Base-by-base conservation (phyloP, 108 stramenopile genomes). In the Nitzschia putrida region DNA sequence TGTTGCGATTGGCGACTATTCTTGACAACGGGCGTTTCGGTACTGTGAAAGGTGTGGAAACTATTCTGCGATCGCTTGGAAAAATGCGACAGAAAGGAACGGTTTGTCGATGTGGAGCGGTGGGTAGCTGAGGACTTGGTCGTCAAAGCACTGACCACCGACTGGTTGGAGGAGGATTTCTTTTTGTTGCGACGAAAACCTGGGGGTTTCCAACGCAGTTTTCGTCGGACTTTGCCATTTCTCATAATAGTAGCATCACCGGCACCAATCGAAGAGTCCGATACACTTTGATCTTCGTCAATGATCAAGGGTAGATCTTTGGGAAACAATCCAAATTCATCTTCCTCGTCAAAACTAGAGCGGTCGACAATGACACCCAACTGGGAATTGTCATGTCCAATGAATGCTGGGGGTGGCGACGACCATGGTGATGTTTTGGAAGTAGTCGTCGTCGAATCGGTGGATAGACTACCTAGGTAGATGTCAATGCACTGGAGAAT, bases 161-260 rank as follows among this genome's bases (percentile, higher is more conserved):
- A 76, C 8, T 60, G 51, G 22, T 69, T 49, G 0, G 74, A 76
- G 4, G 74, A 64, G 57, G 52, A 9, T 22, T 64, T 66, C 24
- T 24, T 21, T 41, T 61, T 73, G 50, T 56, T 71, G 39, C 49
- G 29, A 58, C 61, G 63, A 57, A 68, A 71, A 47, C 12, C 55
- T 8, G 60, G 60, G 37, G 81, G 81, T 56, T 71, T 77, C 81
- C 81, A 82, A 41, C 81, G 73, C 49, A 82, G 43, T 66, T 73
- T 72, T 13, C 81, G 68, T 42, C 81, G 71, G 6, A 82, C 77
- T 66, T 71, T 70, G 18, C 81, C 81, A 72, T 82, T 74, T 52
- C 42, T 73, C 68, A 73, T 70, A 0, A 70, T 51, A 20, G 41
- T 21, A 6, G 41, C 53, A n/a, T n/a, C n/a, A n/a, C n/a, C n/a